Evolutionary conservation across 345 rosid genomes (phyloP), one percentile per base, ranked within the genome.

Genomic region (Populus nigra): DNA sequence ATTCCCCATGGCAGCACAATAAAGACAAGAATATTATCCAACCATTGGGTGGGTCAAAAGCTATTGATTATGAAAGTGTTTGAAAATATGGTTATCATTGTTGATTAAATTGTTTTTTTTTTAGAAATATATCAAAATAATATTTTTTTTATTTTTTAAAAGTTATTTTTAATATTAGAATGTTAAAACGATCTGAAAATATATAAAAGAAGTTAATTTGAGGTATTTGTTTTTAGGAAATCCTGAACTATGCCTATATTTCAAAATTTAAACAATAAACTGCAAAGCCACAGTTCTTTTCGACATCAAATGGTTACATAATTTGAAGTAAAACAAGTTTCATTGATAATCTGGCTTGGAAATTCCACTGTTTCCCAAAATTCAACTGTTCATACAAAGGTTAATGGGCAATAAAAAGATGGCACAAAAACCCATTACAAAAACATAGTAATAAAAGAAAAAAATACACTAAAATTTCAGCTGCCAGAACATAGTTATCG

Each of bases 41-140:
- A 18, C 59, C 59, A 53, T 53, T 53, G n/a, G 20, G 20, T 17
- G 59, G 9, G 59, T 53, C 20, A 53, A 18, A 53, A 17, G 59
- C 9, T 6, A 18, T 18, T 22, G 2, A 18, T 50, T 7, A 18
- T 50, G 2, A 9, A 4, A 33, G 0, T 33, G 35, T 0, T 33
- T 4, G 5, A 4, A 0, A 33, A 0, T 4, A 0, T 33, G 3
- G 5, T 33, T 0, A 4, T 4, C 0, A 0, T 33, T 33, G 0
- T 33, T 0, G 0, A 4, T 4, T 33, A 33, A 33, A 4, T 0
- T 33, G 0, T 33, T 33, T 4, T 33, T 33, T 0, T 0, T 33
- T 33, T 0, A 4, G n/a, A 33, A 33, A 33, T 4, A 33, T 33
- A 33, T 33, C 4, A 33, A 33, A 33, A 33, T 33, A 33, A 33